phyloP scores from a whole-genome alignment of 768 basidiomycete species.

The Calocybe indica region DNA sequence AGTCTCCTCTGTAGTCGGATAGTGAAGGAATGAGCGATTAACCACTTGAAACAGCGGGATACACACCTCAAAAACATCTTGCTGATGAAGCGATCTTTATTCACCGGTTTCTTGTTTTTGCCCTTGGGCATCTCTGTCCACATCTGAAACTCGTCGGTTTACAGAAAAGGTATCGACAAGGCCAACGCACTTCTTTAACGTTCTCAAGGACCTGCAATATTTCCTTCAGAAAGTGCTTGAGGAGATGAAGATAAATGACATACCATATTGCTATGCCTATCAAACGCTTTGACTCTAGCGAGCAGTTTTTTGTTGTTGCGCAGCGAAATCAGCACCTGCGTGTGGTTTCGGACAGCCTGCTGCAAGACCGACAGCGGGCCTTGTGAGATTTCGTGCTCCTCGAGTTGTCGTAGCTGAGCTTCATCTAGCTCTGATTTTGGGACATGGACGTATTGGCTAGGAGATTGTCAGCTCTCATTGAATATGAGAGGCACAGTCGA shows the following conservation, averaged over 20 bases:
- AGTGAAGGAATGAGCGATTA: conserved; percentile 1
- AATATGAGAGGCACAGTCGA: conserved; percentile 1
- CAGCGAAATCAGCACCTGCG: conserved; percentile 94
- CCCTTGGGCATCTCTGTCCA: conserved; percentile 98
- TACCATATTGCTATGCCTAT: conserved; percentile 98
- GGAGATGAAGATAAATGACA: conserved; percentile 17
- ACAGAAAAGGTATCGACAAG: background rate
- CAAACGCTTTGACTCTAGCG: conserved; percentile 96
- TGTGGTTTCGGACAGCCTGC: conserved; percentile 95
- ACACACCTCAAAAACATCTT: conserved; percentile 94
- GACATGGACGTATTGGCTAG: conserved; percentile 93
- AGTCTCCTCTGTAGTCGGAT: conserved; percentile 69
- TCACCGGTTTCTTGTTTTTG: conserved; percentile 97
- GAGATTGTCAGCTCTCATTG: background rate
- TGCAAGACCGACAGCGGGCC: conserved; percentile 96
- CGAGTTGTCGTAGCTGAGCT: conserved; percentile 89
- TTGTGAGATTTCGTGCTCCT: conserved; percentile 98
- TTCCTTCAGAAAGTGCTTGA: conserved; percentile 8
- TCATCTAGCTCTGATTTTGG: conserved; percentile 98
- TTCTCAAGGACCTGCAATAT: conserved; percentile 82
- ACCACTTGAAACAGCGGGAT: background rate
- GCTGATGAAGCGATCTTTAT: conserved; percentile 99
- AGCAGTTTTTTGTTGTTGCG: conserved; percentile 98
- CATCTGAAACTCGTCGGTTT: conserved; percentile 53
- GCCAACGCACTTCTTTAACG: conserved; percentile 78